Percentiles rank a stretch among this genome's conserved stretches.
Conservation (phyloP, 1,139 yeast species). For the Nakaseomyces glabratus region DNA sequence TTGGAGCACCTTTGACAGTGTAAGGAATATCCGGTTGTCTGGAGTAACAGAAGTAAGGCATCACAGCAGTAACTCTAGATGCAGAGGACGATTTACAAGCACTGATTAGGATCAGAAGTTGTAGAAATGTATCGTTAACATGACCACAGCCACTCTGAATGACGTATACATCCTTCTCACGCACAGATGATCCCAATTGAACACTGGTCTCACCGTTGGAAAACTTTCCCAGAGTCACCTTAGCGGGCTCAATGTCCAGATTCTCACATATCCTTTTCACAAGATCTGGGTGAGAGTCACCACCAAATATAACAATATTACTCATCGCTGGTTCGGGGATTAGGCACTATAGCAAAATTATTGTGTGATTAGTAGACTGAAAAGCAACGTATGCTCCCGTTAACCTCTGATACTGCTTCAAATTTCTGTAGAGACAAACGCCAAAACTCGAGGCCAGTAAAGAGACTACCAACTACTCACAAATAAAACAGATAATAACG, state of each 20-base stretch:
- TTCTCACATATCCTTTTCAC: conserved; percentile 57
- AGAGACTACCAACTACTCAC: too few species aligned
- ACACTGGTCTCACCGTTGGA: conserved; percentile 89
- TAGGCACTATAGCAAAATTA: too few species aligned
- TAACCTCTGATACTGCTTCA: too few species aligned
- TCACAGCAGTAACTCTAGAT: conserved; percentile 82
- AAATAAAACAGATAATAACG: too few species aligned
- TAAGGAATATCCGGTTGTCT: conserved; percentile 96
- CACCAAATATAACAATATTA: conserved; percentile 63
- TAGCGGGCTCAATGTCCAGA: conserved; percentile 53
- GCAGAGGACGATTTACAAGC: conserved; percentile 98
- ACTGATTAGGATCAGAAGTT: conserved; percentile 75
- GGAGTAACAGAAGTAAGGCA: conserved; percentile 92
- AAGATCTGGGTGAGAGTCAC: conserved; percentile 57
- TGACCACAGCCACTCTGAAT: conserved; percentile 64
- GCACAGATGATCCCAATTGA: conserved; percentile 70
- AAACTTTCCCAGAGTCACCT: conserved; percentile 51
- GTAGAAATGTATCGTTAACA: conserved; percentile 86
- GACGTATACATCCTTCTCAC: conserved; percentile 90
- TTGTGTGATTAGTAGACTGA: conserved; percentile 10
- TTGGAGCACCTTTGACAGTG: conserved; percentile 57
- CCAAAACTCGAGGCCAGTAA: too few species aligned
- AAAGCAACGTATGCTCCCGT: too few species aligned
- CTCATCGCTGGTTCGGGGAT: conserved; percentile 37
- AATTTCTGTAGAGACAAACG: too few species aligned